Base-by-base conservation (phyloP, 805 yeast species). In the Nakazawaea pomicola region DNA sequence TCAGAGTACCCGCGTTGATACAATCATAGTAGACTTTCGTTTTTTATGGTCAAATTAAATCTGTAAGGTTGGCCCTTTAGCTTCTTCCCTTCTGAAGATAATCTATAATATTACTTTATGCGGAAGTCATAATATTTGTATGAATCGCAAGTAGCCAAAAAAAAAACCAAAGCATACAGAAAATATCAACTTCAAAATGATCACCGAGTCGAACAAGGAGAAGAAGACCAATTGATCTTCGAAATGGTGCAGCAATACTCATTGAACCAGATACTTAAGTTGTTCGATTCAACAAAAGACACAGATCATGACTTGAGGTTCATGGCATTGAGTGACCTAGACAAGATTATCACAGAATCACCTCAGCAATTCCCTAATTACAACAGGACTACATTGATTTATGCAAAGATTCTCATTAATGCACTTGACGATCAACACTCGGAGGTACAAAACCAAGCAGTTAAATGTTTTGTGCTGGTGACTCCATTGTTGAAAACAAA, bases 291-390 rank as follows among this genome's bases (percentile, higher is more conserved):
- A 48, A 74, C 80, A 11, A 65, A 65, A 31, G 85, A 80, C 49
- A 80, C 80, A 3, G 95, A 87, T 51, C 83, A 93, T 3, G 95
- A 87, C 55, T 64, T 83, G 49, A 66, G 95, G 56, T 87, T 79
- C 62, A 87, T 87, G 95, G 95, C 90, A 2, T 64, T 87, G 41
- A 83, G 75, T 50, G 95, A 87, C 53, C 68, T 85, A 51, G 76
- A 72, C 50, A 73, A 73, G 53, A 36, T 38, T 11, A 15, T 40
- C 25, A 16, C 37, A 60, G 50, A 45, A 58, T 47, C 46, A 46
- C 44, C 42, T 51, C 53, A 43, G 49, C 49, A 52, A 52, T 56
- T 46, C 50, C 50, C 42, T 14, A 29, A 21, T 9, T 37, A 37
- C 30, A 28, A 23, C 11, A 19, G 38, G 19, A 33, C 33, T 9